Conservation (phyloP, 176 grass and related monocot genomes). For the Melocanna baccifera region DNA sequence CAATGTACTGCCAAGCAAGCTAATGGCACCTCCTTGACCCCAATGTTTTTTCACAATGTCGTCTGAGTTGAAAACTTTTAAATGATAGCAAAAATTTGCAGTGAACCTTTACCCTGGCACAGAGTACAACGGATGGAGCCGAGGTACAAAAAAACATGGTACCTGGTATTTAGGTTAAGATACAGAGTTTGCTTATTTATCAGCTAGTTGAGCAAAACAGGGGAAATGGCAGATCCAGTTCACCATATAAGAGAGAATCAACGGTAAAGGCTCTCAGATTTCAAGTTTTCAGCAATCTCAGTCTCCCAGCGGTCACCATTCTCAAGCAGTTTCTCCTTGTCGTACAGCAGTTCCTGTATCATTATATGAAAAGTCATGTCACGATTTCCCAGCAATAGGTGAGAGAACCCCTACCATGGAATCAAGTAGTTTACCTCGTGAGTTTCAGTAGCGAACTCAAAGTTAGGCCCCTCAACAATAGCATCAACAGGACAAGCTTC, state of each 20-base stretch:
- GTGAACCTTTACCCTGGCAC: constrained; percentile 11
- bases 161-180: not conserved
- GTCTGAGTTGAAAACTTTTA: not conserved
- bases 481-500: constrained; percentile 98
- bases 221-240: not conserved
- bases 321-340: constrained; percentile 98
- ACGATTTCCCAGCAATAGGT: not conserved
- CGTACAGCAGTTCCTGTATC: constrained; percentile 81
- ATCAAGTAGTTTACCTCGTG: constrained; percentile 61
- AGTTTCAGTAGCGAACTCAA: constrained; percentile 97
- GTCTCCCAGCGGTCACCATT: constrained; percentile 97
- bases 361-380: not conserved
- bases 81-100: not conserved
- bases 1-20: not conserved
- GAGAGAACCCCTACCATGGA: not conserved
- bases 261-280: constrained; percentile 86
- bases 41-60: not conserved
- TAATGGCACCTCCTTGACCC: not conserved
- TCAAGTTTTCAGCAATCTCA: constrained; percentile 90
- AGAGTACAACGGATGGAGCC: not conserved
- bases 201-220: constrained; percentile 13
- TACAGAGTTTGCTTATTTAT: constrained; percentile 49
- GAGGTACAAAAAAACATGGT: constrained; percentile 25
- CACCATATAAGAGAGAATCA: constrained; percentile 28
- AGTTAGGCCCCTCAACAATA: constrained; percentile 96